Base-by-base conservation (phyloP, 768 basidiomycete species). In the Tephrocybe sp. region DNA sequence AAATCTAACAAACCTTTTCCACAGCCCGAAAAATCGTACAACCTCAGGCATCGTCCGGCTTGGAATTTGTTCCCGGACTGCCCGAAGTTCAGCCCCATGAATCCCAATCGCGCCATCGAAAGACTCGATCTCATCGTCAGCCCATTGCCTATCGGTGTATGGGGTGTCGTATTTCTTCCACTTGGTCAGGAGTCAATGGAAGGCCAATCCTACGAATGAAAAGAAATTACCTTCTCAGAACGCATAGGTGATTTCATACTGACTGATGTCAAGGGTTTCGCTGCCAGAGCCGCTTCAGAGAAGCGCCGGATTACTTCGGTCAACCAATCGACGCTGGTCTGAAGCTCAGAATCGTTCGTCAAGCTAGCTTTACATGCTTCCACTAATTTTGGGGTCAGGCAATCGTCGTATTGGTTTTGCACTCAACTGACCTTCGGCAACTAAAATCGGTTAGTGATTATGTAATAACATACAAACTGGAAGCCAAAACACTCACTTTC, bases 61-160 rank as follows among this genome's bases (percentile, higher is more conserved):
- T 20, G 76, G 77, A 37, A 93, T 77, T 62, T 91, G 88, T 24
- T 90, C 87, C 44, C 84, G 74, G 21, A 92, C 86, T 4, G 81
- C 79, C 34, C 89, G 84, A 46, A 93, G 83, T 63, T 93, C 91
- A 11, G 90, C 86, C 25, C 88, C 88, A 57, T 90, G 81, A n/a
- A 73, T 70, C 42, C 72, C 59, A 41, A 92, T 86, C 4, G 79
- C 87, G 57, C 88, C 86, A 62, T 92, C 88, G 65, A 93, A 93
- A 2, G 83, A 81, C 17, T 79, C 76, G 15, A 82, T 66, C 59
- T 93, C 91, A 45, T 86, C 83, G 20, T 74, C 70, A 2, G 73
- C 78, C 88, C 88, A 93, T 45, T 82, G 80, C 57, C 74, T 78
- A 67, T 93, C 91, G 1, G 76, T 80, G 58, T 81, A 89, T 21